Evolutionary conservation across 805 yeast genomes (phyloP).

Genomic region (Blastobotrys mokoenaii): DNA sequence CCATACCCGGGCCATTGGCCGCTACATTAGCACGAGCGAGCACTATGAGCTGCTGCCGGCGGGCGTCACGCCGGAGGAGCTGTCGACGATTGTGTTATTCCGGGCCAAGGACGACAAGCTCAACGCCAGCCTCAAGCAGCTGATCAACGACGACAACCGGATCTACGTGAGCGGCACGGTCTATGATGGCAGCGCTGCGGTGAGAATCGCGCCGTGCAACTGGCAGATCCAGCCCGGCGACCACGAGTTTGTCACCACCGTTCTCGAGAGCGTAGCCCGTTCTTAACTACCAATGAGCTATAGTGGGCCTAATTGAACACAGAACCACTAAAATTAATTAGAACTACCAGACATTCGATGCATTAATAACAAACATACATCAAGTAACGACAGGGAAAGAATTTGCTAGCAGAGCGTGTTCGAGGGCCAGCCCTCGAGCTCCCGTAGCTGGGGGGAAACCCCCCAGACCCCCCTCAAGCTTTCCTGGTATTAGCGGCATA

Average conservation of each 20-base stretch:
- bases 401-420: too few species aligned
- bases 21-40: constrained; percentile 8
- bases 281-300: too few species aligned
- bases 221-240: constrained; percentile 12
- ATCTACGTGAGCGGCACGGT: constrained; percentile 16
- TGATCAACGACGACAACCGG: constrained; percentile 13
- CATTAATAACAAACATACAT: too few species aligned
- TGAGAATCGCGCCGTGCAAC: constrained; percentile 19
- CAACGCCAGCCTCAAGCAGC: constrained; percentile 5
- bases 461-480: too few species aligned
- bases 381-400: too few species aligned
- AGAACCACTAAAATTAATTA: too few species aligned
- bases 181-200: constrained; percentile 17
- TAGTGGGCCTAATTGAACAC: too few species aligned
- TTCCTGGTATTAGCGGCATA: not conserved
- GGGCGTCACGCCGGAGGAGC: not conserved
- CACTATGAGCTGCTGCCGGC: constrained; percentile 14
- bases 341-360: too few species aligned
- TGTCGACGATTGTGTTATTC: constrained; percentile 16
- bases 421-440: too few species aligned
- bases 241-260: constrained; percentile 3
- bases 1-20: constrained; percentile 10
- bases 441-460: too few species aligned
- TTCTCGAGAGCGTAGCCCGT: constrained; percentile 10
- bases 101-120: constrained; percentile 11